phyloP scores from a whole-genome alignment of 768 basidiomycete species.

The Cyclocybe cylindracea region DNA sequence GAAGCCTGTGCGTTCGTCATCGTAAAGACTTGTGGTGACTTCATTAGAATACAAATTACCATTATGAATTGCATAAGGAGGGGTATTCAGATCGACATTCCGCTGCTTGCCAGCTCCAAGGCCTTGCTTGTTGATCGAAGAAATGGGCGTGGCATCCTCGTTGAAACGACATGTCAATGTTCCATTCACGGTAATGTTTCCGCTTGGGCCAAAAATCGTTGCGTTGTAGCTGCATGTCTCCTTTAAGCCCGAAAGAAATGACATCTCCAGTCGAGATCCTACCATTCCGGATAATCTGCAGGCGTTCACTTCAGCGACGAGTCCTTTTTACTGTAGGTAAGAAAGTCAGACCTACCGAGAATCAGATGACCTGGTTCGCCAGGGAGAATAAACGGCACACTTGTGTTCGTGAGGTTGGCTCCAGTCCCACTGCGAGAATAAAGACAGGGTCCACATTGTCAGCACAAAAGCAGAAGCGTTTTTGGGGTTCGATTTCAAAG shows the following conservation, averaged over 20 bases:
- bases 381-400: constrained; percentile 55
- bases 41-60: constrained; percentile 35
- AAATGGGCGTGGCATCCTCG: constrained; percentile 8
- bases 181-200: constrained; percentile 75
- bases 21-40: constrained; percentile 3
- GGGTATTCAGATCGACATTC: constrained; percentile 52
- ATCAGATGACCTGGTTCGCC: constrained; percentile 55
- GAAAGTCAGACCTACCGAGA: constrained; percentile 25
- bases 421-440: constrained; percentile 49
- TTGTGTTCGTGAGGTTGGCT: constrained; percentile 55
- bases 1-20: constrained; percentile 33
- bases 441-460: constrained; percentile 2
- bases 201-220: constrained; percentile 63
- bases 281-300: constrained; percentile 72
- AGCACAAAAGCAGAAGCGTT: not conserved
- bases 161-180: constrained; percentile 48
- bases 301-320: not conserved
- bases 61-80: constrained; percentile 74
- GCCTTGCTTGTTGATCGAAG: constrained; percentile 39
- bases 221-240: constrained; percentile 53
- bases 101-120: constrained; percentile 50
- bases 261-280: constrained; percentile 10
- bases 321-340: no score
- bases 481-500: not conserved
- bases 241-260: constrained; percentile 4